These are phyloP conservation scores for Colletotrichum tanaceti DNA, from an alignment of 2,329 filamentous ascomycete genomes.

Conservation along the genomic window DNA sequence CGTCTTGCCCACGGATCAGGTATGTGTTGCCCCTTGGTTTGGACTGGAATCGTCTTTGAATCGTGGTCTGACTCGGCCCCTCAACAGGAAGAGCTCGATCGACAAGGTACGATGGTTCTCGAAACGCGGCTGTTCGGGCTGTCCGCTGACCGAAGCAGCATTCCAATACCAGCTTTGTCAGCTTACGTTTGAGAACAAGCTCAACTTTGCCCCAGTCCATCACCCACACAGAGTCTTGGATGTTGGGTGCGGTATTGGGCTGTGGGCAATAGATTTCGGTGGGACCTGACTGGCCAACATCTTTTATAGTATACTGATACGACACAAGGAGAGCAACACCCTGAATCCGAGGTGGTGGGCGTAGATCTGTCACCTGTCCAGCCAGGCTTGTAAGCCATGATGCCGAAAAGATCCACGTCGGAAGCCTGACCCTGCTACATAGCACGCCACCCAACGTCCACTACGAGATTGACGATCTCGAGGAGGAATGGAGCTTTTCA, in stretches of 20 bases:
- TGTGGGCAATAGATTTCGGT: slow-evolving; percentile 64
- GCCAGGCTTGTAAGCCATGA: slow-evolving; percentile 43
- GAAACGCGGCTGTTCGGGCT: background rate
- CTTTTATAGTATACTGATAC: background rate
- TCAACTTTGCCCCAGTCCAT: slow-evolving; percentile 58
- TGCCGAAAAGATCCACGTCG: background rate
- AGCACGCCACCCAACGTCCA: slow-evolving; percentile 56
- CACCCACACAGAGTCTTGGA: slow-evolving; percentile 58
- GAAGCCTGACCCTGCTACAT: slow-evolving; percentile 23
- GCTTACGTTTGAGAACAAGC: slow-evolving; percentile 56
- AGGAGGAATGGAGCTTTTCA: slow-evolving; percentile 58
- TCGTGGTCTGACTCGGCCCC: slow-evolving; percentile 31
- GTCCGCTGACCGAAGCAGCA: slow-evolving; percentile 39
- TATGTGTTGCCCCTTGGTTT: slow-evolving; percentile 26
- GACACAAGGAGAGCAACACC: slow-evolving; percentile 52
- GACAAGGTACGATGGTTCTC: slow-evolving; percentile 44
- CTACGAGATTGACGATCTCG: slow-evolving; percentile 70
- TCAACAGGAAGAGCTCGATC: slow-evolving; percentile 51
- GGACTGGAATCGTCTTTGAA: background rate
- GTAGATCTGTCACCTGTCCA: slow-evolving; percentile 63
- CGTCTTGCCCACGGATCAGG: slow-evolving; percentile 53
- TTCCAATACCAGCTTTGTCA: slow-evolving; percentile 54
- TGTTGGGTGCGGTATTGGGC: slow-evolving; percentile 63
- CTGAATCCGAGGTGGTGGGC: slow-evolving; percentile 54
- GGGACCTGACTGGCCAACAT: slow-evolving; percentile 36